Evolutionary conservation across 495 filamentous ascomycete genomes (phyloP), one percentile per base, ranked within the genome.

Genomic region (Cryomyces minteri): DNA sequence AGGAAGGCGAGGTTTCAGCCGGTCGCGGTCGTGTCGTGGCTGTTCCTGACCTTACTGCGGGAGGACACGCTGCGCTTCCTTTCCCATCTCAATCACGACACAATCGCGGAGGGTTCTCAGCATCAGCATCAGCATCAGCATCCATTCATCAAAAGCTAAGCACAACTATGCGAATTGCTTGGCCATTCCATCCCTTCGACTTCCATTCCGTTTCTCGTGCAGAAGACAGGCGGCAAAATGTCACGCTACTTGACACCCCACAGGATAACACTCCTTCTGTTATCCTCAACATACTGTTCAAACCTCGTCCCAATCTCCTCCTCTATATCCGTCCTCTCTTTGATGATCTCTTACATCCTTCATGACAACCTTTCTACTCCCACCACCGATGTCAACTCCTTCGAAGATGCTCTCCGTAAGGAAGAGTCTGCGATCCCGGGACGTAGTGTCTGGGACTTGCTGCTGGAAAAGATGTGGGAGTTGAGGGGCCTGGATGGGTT

Each of bases 311-410:
- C 84, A n/a, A 81, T 74, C 44, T 63, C 71, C 36, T 77, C 81
- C 9, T 79, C 79, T 31, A 69, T 90, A n/a, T 73, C 82, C n/a
- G 71, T 96, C 10, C 70, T 98, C 10, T 82, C 80, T 33, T 94
- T 94, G 64, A 66, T 96, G 41, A 67, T 84, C 41, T 79, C 79
- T 40, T 76, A 87, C 49, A 52, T 92, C 31, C 70, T 84, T 43
- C 68, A 76, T 44, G 47, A 53, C 49, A 58, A 62, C 40, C 41
- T 47, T 39, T 39, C 46, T 56, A 66, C 59, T 51, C 72, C 77
- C 45, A 62, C 75, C 29, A 62, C 77, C 25, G 72, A 71, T 6
- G 73, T 86, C 44, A 61, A 70, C n/a, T 74, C 76, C 52, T 77
- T 87, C 25, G 78, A 86, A 56, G 61, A 69, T 44, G 63, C 76